Percentiles rank a stretch among this genome's conserved stretches.
These are phyloP conservation scores for Sarocladiaceae sp. DNA, from an alignment of 2,329 filamentous ascomycete species.

Conservation along the genomic window DNA sequence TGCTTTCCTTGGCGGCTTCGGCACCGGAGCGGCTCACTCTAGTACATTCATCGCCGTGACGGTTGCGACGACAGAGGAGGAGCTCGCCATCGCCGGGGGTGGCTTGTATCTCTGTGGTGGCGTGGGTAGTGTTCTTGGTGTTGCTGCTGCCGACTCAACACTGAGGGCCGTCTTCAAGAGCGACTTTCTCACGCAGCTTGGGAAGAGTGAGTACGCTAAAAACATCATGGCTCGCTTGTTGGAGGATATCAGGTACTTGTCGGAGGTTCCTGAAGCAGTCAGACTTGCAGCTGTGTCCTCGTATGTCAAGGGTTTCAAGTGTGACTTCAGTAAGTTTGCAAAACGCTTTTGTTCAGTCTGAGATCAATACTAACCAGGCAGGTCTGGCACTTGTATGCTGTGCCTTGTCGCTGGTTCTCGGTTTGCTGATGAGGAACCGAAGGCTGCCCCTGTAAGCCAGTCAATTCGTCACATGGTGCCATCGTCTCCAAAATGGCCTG, in stretches of 20 bases:
- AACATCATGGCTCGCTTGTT: background rate
- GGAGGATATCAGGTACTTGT: background rate
- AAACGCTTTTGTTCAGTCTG: too few species aligned
- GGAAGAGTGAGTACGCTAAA: background rate
- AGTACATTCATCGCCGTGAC: conserved; percentile 2
- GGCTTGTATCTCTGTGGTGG: background rate
- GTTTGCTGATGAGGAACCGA: background rate
- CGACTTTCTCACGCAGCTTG: background rate
- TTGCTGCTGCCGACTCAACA: background rate
- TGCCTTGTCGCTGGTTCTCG: background rate
- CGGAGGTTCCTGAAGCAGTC: background rate
- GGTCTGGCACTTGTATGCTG: background rate
- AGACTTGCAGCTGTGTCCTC: background rate
- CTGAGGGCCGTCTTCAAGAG: background rate
- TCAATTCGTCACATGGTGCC: too few species aligned
- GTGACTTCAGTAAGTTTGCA: background rate
- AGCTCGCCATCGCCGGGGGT: conserved; percentile 2
- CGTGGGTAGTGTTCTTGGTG: background rate
- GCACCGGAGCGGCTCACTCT: conserved; percentile 1
- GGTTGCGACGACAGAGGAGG: background rate
- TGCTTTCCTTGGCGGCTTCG: conserved; percentile 1
- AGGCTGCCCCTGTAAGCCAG: background rate
- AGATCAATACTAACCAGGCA: too few species aligned
- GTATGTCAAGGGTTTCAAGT: background rate
- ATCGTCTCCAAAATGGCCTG: too few species aligned